These are phyloP conservation scores for Fusarium oligoseptatum DNA, from an alignment of 2,329 filamentous ascomycete genomes.

Conservation along the genomic window DNA sequence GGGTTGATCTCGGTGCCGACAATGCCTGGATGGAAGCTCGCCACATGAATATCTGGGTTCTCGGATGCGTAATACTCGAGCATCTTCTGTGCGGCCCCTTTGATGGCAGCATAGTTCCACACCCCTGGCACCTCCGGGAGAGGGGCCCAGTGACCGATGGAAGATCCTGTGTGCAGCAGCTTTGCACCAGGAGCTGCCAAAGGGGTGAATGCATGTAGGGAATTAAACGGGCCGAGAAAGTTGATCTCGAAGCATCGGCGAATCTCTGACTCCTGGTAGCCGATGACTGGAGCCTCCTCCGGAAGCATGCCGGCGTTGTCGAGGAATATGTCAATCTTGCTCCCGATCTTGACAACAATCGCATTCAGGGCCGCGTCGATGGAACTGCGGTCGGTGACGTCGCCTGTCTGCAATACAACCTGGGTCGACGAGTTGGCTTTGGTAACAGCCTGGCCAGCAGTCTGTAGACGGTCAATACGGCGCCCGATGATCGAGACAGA, in stretches of 20 bases:
- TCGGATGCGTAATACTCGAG: conserved; percentile 52
- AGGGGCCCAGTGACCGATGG: conserved; percentile 39
- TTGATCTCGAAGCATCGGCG: conserved; percentile 40
- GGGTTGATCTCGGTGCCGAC: conserved; percentile 53
- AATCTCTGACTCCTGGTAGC: conserved; percentile 19
- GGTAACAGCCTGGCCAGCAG: conserved; percentile 16
- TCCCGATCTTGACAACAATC: background rate
- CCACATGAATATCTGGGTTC: conserved; percentile 54
- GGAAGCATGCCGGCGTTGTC: conserved; percentile 29
- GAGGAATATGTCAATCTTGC: conserved; percentile 36
- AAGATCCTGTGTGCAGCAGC: conserved; percentile 40
- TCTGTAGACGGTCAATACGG: conserved; percentile 45
- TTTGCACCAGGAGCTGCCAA: conserved; percentile 27
- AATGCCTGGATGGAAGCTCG: conserved; percentile 57
- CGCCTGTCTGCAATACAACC: background rate
- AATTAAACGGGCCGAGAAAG: conserved; percentile 41
- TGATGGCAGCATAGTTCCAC: conserved; percentile 51
- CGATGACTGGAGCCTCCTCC: background rate
- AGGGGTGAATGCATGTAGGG: conserved; percentile 41
- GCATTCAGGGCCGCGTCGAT: background rate
- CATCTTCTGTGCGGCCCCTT: conserved; percentile 53
- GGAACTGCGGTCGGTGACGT: background rate
- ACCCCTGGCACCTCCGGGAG: conserved; percentile 23
- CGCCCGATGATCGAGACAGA: conserved; percentile 57
- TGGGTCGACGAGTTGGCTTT: background rate